Evolutionary conservation across 345 rosid species (phyloP).

Genomic region (Eutrema heterophyllum): DNA sequence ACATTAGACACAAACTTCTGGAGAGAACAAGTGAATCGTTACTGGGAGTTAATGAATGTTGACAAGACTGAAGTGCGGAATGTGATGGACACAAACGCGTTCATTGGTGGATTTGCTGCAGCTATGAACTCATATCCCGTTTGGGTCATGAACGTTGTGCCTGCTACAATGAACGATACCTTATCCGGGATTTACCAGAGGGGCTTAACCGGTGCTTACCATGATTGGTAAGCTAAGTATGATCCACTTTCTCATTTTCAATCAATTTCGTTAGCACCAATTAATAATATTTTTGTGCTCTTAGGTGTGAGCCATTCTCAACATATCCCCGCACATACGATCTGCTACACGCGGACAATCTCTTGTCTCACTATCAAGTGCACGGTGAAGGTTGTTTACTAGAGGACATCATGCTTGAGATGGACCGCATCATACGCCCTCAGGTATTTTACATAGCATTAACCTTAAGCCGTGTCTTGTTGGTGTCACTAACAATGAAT

Average conservation of each 20-base stretch:
- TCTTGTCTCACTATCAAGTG: constrained; percentile 54
- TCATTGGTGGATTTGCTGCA: constrained; percentile 71
- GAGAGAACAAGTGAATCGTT: constrained; percentile 60
- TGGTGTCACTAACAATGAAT: background rate
- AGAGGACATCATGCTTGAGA: constrained; percentile 91
- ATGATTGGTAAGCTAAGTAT: constrained; percentile 70
- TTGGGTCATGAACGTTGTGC: constrained; percentile 94
- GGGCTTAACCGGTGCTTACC: constrained; percentile 72
- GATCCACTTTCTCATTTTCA: background rate
- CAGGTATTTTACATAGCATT: constrained; percentile 42
- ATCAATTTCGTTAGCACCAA: background rate
- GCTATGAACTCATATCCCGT: constrained; percentile 67
- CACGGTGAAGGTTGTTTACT: constrained; percentile 53
- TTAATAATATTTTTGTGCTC: background rate
- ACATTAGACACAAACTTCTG: constrained; percentile 59
- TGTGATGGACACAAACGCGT: constrained; percentile 90
- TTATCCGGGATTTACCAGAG: constrained; percentile 75
- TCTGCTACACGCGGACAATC: constrained; percentile 65
- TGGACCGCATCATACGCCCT: constrained; percentile 90
- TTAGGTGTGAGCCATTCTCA: constrained; percentile 94
- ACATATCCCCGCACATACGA: constrained; percentile 97
- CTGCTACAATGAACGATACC: constrained; percentile 56
- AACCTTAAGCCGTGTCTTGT: background rate
- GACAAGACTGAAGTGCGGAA: constrained; percentile 52
- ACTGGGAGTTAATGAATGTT: constrained; percentile 73